phyloP scores from a whole-genome alignment of 2,329 filamentous ascomycete genomes.

The Dactylellina haptotyla region DNA sequence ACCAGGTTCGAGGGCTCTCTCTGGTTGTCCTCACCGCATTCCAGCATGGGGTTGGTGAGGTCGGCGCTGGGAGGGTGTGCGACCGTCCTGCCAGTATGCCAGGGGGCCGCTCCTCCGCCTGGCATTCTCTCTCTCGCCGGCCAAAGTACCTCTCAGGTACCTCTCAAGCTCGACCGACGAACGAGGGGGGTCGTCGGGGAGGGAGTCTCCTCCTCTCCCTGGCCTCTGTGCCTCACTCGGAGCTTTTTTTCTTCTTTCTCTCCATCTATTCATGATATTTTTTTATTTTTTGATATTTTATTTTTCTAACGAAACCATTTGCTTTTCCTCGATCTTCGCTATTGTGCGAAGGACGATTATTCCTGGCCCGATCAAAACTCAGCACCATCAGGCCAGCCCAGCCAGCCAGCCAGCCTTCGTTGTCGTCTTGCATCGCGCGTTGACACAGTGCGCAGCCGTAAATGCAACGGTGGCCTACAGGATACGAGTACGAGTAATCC shows the following conservation, averaged over 20 bases:
- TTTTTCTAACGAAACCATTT: background rate
- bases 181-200: background rate
- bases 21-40: constrained; percentile 4
- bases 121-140: background rate
- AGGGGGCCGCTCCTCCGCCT: constrained; percentile 11
- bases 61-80: constrained; percentile 8
- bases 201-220: constrained; percentile 3
- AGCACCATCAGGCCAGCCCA: too few species aligned
- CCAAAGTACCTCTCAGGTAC: constrained; percentile 44
- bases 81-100: constrained; percentile 19
- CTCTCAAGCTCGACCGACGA: constrained; percentile 2
- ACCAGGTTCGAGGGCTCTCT: constrained; percentile 13
- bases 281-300: background rate
- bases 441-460: background rate
- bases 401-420: constrained; percentile 4
- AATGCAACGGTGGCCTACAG: constrained; percentile 33
- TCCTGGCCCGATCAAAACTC: background rate
- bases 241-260: constrained; percentile 33
- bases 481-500: constrained; percentile 20
- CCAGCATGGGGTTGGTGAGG: constrained; percentile 18
- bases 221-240: constrained; percentile 42
- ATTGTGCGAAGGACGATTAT: constrained; percentile 9
- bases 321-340: constrained; percentile 9
- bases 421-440: background rate
- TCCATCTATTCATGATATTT: constrained; percentile 1